Evolutionary conservation across 2,329 filamentous ascomycete species (phyloP), one percentile per base, ranked within the genome.

Genomic region (Claviceps sp.): DNA sequence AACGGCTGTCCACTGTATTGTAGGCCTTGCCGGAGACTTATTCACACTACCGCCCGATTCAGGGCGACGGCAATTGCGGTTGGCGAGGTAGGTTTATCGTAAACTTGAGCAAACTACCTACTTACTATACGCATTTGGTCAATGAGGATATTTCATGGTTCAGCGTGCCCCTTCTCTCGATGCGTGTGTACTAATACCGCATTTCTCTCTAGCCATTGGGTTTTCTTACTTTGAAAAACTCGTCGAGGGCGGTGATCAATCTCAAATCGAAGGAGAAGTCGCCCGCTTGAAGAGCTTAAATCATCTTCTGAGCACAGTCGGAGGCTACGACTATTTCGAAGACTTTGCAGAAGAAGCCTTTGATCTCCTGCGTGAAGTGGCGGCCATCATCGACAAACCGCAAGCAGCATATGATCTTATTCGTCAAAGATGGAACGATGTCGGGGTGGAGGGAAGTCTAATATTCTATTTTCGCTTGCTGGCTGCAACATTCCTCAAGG

Each of bases 61-160:
- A 86, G 67, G 91, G 93, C 50, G 91, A 97, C 70, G 93, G 93
- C 54, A 94, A 95, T 65, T 97, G 93, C 70, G 93, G 91, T 62
- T 97, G 93, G 91, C 81, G 91, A 84, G 93, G 91, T 96, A 76
- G 73, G 83, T 72, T 42, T 26, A 22, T 24, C 20, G 20, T 26
- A 22, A 40, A 16, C 59, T 57, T 57, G 50, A 41, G 34, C 51
- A 5, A 24, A 48, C 22, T 43, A 22, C 4, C 22, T 22, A 22
- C 22, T 22, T 22, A 4, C n/a, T 24, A 5, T 14, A 18, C 9
- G 6, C 22, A 34, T 42, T 9, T 9, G 9, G 14, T 11, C n/a
- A 16, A 14, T 11, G 11, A 47, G 34, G 22, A 22, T 11, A 5
- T 8, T 16, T 9, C 11, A 5, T 4, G n/a, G 24, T 4, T 9